These are phyloP conservation scores for Alternaria sp. DNA, from an alignment of 2,329 filamentous ascomycete species.

Conservation along the genomic window DNA sequence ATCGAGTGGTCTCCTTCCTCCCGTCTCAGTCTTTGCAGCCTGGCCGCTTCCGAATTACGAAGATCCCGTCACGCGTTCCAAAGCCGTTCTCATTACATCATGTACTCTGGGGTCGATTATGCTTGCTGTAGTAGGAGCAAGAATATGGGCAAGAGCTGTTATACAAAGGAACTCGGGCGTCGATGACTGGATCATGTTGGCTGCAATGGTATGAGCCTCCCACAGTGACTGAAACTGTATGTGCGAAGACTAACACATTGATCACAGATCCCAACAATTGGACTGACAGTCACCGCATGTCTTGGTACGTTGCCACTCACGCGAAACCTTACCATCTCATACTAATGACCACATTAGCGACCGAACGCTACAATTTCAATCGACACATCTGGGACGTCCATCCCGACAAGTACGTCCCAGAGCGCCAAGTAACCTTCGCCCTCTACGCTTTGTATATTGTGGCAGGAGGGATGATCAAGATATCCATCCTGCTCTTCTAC, in stretches of 20 bases:
- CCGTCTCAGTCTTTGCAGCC: constrained; percentile 11
- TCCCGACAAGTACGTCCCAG: background rate
- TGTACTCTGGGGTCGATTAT: constrained; percentile 15
- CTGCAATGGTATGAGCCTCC: constrained; percentile 9
- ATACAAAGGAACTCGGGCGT: constrained; percentile 18
- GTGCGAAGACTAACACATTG: background rate
- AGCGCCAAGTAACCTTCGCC: constrained; percentile 19
- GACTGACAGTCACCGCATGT: background rate
- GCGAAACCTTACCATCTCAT: background rate
- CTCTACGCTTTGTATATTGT: constrained; percentile 25
- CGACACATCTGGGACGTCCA: constrained; percentile 26
- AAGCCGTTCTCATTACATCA: constrained; percentile 10
- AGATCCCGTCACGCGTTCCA: constrained; percentile 9
- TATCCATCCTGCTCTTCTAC: constrained; percentile 34
- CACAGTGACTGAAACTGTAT: background rate
- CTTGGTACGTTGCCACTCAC: background rate
- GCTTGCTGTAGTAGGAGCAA: constrained; percentile 8
- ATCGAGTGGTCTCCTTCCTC: constrained; percentile 17
- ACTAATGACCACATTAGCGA: background rate
- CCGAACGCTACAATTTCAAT: constrained; percentile 9
- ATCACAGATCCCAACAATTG: constrained; percentile 3
- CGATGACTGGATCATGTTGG: constrained; percentile 27
- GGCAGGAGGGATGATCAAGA: constrained; percentile 24
- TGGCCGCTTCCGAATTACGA: constrained; percentile 25
- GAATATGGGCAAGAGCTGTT: constrained; percentile 17